Evolutionary conservation across 805 yeast genomes (phyloP), one percentile per base, ranked within the genome.

Genomic region (Pichia insulana): DNA sequence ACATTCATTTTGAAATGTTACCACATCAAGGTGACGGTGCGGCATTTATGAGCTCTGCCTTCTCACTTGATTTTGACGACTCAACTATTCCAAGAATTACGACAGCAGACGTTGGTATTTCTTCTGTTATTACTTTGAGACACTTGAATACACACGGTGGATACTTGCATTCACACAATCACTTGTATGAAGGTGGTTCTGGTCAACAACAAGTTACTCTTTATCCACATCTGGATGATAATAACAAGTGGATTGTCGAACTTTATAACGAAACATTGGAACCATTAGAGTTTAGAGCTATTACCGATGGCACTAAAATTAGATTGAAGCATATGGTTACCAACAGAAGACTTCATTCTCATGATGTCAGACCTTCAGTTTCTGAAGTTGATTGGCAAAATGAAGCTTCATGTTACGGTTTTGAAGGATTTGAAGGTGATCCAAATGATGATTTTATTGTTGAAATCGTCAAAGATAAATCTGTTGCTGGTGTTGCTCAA

Each of bases 201-300:
- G 74, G 81, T 55, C 94, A 84, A 63, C 94, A 84, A 62, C 94
- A 84, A 63, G 64, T 84, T 50, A 83, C 92, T 5, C 67, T 83
- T 49, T 84, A 84, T 57, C 89, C 89, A 37, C 90, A 83, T 59
- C 62, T 79, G 54, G 95, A 84, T 63, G 59, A 66, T 34, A 84
- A 84, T 65, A 84, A 84, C 63, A 69, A 74, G 47, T 84, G 90
- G 87, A 46, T 68, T 25, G 63, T 84, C 53, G 89, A 82, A 64
- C 70, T 81, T 34, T 80, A 77, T 61, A 78, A 80, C 57, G 72
- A 70, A 27, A 65, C 79, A 18, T 73, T 66, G 27, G 74, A 76
- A 17, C 74, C 80, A 37, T 64, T 74, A 25, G 62, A 69, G 27
- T 84, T 84, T 56, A 74, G 69, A 44, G 82, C 81, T 35, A 67